These are phyloP conservation scores for Escovopsis sp. DNA, from an alignment of 2,329 filamentous ascomycete species.

Conservation along the genomic window DNA sequence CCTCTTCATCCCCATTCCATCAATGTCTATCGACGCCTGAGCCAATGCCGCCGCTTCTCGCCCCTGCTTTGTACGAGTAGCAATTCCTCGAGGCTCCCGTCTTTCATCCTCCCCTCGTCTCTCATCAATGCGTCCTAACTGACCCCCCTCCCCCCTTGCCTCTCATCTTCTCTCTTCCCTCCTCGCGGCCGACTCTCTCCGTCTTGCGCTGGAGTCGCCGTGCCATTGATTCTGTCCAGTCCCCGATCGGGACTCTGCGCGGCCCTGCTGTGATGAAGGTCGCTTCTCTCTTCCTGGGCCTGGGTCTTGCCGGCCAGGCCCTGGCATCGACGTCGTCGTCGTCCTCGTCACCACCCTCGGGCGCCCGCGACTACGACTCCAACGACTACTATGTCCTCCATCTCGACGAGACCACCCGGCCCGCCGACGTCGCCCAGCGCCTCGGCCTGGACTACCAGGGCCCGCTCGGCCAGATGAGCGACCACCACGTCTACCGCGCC, in stretches of 20 bases:
- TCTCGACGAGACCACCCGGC: conserved; percentile 50
- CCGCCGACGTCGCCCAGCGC: conserved; percentile 52
- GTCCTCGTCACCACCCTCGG: conserved; percentile 25
- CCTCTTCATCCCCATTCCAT: too few species aligned
- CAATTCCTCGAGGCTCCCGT: too few species aligned
- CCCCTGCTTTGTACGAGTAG: too few species aligned
- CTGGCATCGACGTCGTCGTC: conserved; percentile 20
- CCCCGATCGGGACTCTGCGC: too few species aligned
- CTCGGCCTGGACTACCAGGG: conserved; percentile 73
- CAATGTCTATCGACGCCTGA: too few species aligned
- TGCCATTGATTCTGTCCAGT: conserved; percentile 1
- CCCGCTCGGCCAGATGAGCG: conserved; percentile 57
- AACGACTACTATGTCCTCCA: conserved; percentile 93
- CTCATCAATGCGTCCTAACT: too few species aligned
- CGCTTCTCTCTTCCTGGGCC: conserved; percentile 22
- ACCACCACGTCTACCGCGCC: conserved; percentile 79
- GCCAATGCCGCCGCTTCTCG: too few species aligned
- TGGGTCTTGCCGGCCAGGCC: conserved; percentile 38
- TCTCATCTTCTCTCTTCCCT: too few species aligned
- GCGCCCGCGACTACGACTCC: conserved; percentile 56
- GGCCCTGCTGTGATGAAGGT: conserved; percentile 29
- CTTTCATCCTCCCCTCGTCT: too few species aligned
- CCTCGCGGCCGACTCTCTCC: too few species aligned
- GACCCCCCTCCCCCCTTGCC: too few species aligned
- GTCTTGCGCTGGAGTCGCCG: neutral